Conservation (phyloP, 2,329 filamentous ascomycete species). For the Trematosphaeria pertusa region DNA sequence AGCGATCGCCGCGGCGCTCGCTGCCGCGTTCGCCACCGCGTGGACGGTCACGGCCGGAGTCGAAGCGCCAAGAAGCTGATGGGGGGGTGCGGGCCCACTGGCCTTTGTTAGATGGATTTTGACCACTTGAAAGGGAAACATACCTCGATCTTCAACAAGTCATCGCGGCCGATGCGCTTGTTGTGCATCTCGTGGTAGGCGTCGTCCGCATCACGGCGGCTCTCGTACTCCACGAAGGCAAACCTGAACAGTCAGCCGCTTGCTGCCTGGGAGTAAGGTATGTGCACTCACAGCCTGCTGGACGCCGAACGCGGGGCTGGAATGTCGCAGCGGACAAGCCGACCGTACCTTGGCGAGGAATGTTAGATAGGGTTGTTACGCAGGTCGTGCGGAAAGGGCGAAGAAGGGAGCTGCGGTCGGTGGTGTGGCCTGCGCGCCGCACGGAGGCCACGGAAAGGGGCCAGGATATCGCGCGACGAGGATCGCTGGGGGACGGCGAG, state of each 20-base stretch:
- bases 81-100: constrained; percentile 98
- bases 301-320: constrained; percentile 92
- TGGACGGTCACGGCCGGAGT: constrained; percentile 68
- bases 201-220: constrained; percentile 96
- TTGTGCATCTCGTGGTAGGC: constrained; percentile 99
- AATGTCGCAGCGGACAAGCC: constrained; percentile 97
- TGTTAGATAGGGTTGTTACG: constrained; percentile 49
- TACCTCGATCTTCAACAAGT: constrained; percentile 97
- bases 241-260: constrained; percentile 65
- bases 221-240: constrained; percentile 99
- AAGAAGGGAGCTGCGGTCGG: constrained; percentile 43
- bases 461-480: constrained; percentile 10
- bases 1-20: constrained; percentile 69
- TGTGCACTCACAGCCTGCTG: constrained; percentile 88
- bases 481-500: constrained; percentile 32
- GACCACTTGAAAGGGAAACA: constrained; percentile 32
- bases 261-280: constrained; percentile 2
- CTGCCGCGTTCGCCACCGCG: constrained; percentile 66
- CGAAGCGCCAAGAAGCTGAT: constrained; percentile 97
- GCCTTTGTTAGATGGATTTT: constrained; percentile 23
- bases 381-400: constrained; percentile 22
- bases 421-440: constrained; percentile 44
- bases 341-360: constrained; percentile 80
- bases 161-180: constrained; percentile 95
- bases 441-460: constrained; percentile 47